A percentile compares a stretch with the other conserved stretches of the same genome.
Conservation (phyloP, 1,284 basidiomycete genomes). For the Fomes fomentarius region DNA sequence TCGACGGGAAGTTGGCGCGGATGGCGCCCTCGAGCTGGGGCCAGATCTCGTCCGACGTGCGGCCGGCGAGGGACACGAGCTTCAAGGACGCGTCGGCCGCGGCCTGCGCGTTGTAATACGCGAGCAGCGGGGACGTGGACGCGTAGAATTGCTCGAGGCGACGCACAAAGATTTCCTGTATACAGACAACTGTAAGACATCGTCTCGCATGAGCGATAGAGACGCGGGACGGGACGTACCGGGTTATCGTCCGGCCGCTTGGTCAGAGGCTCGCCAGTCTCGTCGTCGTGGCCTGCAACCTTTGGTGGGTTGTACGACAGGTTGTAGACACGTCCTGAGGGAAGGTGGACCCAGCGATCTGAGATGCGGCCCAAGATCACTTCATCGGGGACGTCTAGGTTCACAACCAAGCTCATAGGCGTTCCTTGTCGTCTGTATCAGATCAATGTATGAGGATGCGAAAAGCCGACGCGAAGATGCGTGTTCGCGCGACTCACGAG, state of each 20-base stretch:
- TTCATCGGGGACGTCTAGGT: slow-evolving; percentile 90
- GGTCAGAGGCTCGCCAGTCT: slow-evolving; percentile 88
- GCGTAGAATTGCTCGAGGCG: slow-evolving; percentile 84
- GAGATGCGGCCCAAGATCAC: slow-evolving; percentile 91
- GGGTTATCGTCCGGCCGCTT: slow-evolving; percentile 94
- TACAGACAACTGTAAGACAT: slow-evolving; percentile 3
- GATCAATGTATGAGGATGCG: neutral
- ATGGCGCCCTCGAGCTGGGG: slow-evolving; percentile 73
- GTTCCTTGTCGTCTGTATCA: slow-evolving; percentile 54
- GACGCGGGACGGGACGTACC: slow-evolving; percentile 45
- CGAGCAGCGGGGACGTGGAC: slow-evolving; percentile 86
- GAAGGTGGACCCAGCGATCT: slow-evolving; percentile 92
- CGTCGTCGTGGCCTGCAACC: slow-evolving; percentile 85
- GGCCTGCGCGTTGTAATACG: slow-evolving; percentile 63
- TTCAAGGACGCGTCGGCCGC: slow-evolving; percentile 35
- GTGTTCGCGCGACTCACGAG: slow-evolving; percentile 44
- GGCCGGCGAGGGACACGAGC: slow-evolving; percentile 79
- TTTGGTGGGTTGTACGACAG: slow-evolving; percentile 90
- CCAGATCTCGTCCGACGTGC: slow-evolving; percentile 94
- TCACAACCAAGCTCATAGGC: slow-evolving; percentile 85
- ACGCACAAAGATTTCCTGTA: slow-evolving; percentile 81
- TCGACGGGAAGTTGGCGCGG: slow-evolving; percentile 54
- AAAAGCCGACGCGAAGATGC: too few relatives aligned
- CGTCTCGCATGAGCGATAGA: slow-evolving; percentile 4
- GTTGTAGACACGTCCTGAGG: slow-evolving; percentile 95